These are phyloP conservation scores for Neltuma alba DNA, from an alignment of 306 rosid species.

Conservation along the genomic window DNA sequence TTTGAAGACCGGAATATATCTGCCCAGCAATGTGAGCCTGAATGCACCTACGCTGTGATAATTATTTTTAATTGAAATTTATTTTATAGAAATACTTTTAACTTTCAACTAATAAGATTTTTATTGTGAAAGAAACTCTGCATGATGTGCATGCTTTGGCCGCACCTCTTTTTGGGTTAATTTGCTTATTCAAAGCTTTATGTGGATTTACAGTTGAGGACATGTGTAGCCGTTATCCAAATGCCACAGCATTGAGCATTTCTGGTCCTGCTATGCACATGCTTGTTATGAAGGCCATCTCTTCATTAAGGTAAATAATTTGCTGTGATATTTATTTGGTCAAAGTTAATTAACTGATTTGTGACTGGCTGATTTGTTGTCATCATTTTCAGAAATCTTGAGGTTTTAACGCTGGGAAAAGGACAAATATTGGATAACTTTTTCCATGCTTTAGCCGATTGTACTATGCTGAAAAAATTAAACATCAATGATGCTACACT, in stretches of 20 bases:
- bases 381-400: slow-evolving; percentile 71
- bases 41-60: neutral
- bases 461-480: slow-evolving; percentile 68
- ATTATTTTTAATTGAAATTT: neutral
- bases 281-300: slow-evolving; percentile 83
- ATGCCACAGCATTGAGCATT: slow-evolving; percentile 85
- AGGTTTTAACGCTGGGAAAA: slow-evolving; percentile 76
- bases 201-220: slow-evolving; percentile 75
- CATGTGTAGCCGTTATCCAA: slow-evolving; percentile 95
- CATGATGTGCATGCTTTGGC: neutral
- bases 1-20: slow-evolving; percentile 91
- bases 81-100: neutral
- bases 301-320: slow-evolving; percentile 63
- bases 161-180: neutral
- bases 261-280: slow-evolving; percentile 67
- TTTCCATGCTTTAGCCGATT: slow-evolving; percentile 81
- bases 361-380: slow-evolving; percentile 39
- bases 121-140: neutral
- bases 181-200: slow-evolving; percentile 36
- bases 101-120: neutral
- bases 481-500: slow-evolving; percentile 84
- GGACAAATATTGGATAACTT: slow-evolving; percentile 77
- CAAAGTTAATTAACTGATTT: neutral
- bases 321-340: neutral
- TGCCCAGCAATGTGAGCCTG: slow-evolving; percentile 81